These are phyloP conservation scores for Suhomyces guaymorum DNA, from an alignment of 1,139 yeast species.

Conservation along the genomic window DNA sequence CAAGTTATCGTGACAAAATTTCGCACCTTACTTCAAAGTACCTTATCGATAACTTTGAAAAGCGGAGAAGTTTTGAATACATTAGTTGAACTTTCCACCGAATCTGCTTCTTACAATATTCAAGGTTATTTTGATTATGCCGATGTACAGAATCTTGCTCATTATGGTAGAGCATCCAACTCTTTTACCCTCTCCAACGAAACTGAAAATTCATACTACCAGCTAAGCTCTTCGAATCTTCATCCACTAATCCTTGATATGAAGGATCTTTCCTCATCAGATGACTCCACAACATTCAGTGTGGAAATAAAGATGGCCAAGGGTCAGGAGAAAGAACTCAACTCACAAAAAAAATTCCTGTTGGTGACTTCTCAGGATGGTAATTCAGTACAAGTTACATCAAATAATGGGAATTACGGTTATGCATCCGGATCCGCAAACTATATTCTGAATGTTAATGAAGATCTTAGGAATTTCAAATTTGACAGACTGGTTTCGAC, in stretches of 20 bases:
- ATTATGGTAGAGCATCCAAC: slow-evolving; percentile 24
- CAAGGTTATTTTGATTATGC: slow-evolving; percentile 34
- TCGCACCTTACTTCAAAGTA: slow-evolving; percentile 30
- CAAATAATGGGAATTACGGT: slow-evolving; percentile 55
- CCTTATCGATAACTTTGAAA: slow-evolving; percentile 33
- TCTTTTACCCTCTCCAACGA: slow-evolving; percentile 21
- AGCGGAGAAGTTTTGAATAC: slow-evolving; percentile 35
- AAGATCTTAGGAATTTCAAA: not conserved
- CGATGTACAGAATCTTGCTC: slow-evolving; percentile 32
- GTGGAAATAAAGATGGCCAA: slow-evolving; percentile 17
- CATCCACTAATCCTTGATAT: slow-evolving; percentile 18
- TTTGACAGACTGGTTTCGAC: slow-evolving; percentile 4
- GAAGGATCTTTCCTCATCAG: not conserved
- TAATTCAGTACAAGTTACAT: slow-evolving; percentile 45
- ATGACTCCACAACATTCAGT: not conserved
- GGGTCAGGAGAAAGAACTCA: slow-evolving; percentile 8
- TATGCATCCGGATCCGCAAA: slow-evolving; percentile 42
- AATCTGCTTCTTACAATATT: slow-evolving; percentile 35
- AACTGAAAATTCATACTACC: slow-evolving; percentile 18
- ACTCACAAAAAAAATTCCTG: slow-evolving; percentile 24
- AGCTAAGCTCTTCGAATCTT: slow-evolving; percentile 12
- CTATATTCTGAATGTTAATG: slow-evolving; percentile 24
- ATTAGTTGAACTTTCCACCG: slow-evolving; percentile 28
- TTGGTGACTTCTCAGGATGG: slow-evolving; percentile 40
- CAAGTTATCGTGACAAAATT: slow-evolving; percentile 41